These are phyloP conservation scores for Pholiota conissans DNA, from an alignment of 768 basidiomycete genomes.

Conservation along the genomic window DNA sequence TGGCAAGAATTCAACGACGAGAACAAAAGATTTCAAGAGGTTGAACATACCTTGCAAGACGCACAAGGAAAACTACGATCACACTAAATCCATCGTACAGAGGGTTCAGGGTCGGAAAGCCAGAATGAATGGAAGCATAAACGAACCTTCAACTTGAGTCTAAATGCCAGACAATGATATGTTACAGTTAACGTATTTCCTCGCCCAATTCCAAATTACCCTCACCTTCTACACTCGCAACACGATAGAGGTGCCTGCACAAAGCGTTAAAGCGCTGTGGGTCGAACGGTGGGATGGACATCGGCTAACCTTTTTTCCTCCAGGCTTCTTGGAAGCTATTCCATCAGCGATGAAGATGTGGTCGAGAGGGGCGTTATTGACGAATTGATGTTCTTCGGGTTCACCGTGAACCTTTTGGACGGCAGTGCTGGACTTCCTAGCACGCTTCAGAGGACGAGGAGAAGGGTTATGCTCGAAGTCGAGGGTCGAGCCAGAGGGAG, in stretches of 20 bases:
- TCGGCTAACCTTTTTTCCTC: slow-evolving; percentile 45
- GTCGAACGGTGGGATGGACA: background rate
- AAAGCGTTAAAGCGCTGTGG: slow-evolving; percentile 2
- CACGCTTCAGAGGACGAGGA: slow-evolving; percentile 45
- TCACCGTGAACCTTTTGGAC: slow-evolving; percentile 14
- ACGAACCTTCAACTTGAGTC: slow-evolving; percentile 60
- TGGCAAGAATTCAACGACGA: too few species aligned
- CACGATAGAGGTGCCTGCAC: slow-evolving; percentile 52
- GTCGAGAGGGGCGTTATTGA: slow-evolving; percentile 36
- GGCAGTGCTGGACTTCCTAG: slow-evolving; percentile 35
- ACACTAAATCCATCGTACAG: slow-evolving; percentile 33
- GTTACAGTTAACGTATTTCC: slow-evolving; percentile 8
- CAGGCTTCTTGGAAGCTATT: slow-evolving; percentile 42
- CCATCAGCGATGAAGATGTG: slow-evolving; percentile 55
- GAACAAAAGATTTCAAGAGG: too few species aligned
- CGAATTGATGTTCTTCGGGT: slow-evolving; percentile 26
- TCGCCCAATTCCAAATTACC: slow-evolving; percentile 4
- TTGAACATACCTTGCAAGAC: slow-evolving; percentile 38
- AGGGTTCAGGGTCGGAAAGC: slow-evolving; percentile 8
- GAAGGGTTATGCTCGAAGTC: slow-evolving; percentile 21
- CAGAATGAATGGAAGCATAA: background rate
- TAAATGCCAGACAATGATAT: slow-evolving; percentile 18
- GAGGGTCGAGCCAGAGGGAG: slow-evolving; percentile 21
- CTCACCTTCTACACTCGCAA: slow-evolving; percentile 61
- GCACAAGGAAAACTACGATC: slow-evolving; percentile 53